Percentiles rank a stretch among this genome's conserved stretches.
Conservation (phyloP, 495 filamentous ascomycete genomes). For the Aspergillus nidulans region DNA sequence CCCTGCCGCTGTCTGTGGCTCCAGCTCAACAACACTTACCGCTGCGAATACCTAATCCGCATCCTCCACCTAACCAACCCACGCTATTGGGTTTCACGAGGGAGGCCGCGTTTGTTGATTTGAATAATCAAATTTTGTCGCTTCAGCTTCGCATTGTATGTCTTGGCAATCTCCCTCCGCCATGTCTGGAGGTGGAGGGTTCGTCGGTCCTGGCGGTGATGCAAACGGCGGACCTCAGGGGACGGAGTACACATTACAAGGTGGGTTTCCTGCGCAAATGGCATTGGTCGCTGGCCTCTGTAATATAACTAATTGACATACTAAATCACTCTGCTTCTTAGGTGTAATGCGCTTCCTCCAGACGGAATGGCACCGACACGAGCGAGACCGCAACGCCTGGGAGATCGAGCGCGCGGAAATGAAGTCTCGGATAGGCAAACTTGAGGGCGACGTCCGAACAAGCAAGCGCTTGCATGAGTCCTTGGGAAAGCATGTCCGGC, state of each 20-base stretch:
- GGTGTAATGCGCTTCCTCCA: conserved; percentile 99
- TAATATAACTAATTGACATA: neutral
- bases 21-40: conserved; percentile 17
- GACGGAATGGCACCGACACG: conserved; percentile 98
- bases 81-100: conserved; percentile 1
- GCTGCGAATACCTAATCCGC: conserved; percentile 13
- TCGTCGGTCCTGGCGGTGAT: conserved; percentile 50
- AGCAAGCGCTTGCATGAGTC: conserved; percentile 83
- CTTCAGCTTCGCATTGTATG: conserved; percentile 33
- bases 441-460: conserved; percentile 83
- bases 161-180: conserved; percentile 59
- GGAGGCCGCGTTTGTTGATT: neutral
- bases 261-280: conserved; percentile 40
- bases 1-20: conserved; percentile 22
- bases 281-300: neutral
- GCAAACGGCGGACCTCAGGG: conserved; percentile 62
- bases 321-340: conserved; percentile 31
- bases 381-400: conserved; percentile 97
- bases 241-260: conserved; percentile 98
- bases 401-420: conserved; percentile 98
- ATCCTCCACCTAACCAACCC: conserved; percentile 1
- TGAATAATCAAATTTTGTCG: neutral
- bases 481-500: conserved; percentile 79
- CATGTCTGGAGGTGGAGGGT: conserved; percentile 63
- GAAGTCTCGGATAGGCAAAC: conserved; percentile 94